phyloP scores from a whole-genome alignment of 1,139 yeast genomes.

The Candida buenavistaensis region DNA sequence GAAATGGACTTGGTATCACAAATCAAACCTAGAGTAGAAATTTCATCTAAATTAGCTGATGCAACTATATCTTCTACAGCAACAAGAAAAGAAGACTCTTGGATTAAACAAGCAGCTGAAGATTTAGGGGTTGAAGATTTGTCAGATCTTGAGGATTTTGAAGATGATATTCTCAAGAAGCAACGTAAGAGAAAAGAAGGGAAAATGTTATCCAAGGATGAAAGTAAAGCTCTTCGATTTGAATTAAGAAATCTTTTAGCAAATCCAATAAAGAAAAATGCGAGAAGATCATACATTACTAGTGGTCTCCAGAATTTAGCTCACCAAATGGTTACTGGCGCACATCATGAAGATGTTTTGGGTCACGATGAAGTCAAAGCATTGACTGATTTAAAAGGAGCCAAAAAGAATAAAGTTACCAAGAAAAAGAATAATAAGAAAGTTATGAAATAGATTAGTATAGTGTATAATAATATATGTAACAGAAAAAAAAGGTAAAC shows the following conservation, averaged over 20 bases:
- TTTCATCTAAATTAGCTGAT: slow-evolving; percentile 78
- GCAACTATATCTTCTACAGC: slow-evolving; percentile 60
- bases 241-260: slow-evolving; percentile 59
- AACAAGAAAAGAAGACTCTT: slow-evolving; percentile 67
- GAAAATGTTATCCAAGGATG: slow-evolving; percentile 53
- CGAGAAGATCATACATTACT: slow-evolving; percentile 75
- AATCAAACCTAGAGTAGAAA: slow-evolving; percentile 62
- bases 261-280: slow-evolving; percentile 64
- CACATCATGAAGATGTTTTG: slow-evolving; percentile 65
- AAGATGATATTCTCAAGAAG: slow-evolving; percentile 66
- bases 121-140: slow-evolving; percentile 82
- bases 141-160: slow-evolving; percentile 56
- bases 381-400: slow-evolving; percentile 56
- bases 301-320: slow-evolving; percentile 86
- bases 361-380: slow-evolving; percentile 76
- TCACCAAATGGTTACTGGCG: slow-evolving; percentile 73
- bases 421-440: slow-evolving; percentile 12
- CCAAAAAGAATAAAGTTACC: slow-evolving; percentile 17
- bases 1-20: slow-evolving; percentile 74
- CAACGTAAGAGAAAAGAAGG: slow-evolving; percentile 61
- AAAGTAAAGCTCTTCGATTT: slow-evolving; percentile 47
- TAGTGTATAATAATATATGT: slow-evolving; percentile 4
- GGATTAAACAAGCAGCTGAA: slow-evolving; percentile 91
- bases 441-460: slow-evolving; percentile 3
- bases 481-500: slow-evolving; percentile 1